Evolutionary conservation across 1,139 yeast species (phyloP).

Genomic region (Lodderomyces theae): DNA sequence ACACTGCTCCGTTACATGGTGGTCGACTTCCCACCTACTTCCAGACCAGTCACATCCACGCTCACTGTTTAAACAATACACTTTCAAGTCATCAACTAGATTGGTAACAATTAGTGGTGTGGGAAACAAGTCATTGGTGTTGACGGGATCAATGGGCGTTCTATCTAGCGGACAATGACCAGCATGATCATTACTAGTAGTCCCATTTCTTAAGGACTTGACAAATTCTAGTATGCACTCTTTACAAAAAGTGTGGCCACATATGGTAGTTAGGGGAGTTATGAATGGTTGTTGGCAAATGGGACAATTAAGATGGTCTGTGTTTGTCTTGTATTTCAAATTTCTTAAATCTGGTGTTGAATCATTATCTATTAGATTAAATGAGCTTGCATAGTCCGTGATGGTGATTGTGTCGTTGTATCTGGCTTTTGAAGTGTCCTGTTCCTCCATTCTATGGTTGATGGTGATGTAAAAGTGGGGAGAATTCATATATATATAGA

Average conservation of each 20-base stretch:
- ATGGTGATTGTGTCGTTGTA: slow-evolving; percentile 14
- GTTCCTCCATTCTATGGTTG: not conserved
- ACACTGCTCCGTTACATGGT: slow-evolving; percentile 52
- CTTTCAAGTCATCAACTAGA: slow-evolving; percentile 59
- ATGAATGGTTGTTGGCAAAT: slow-evolving; percentile 58
- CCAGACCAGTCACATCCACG: slow-evolving; percentile 63
- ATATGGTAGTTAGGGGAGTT: slow-evolving; percentile 52
- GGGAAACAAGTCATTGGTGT: slow-evolving; percentile 50
- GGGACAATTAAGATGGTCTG: slow-evolving; percentile 57
- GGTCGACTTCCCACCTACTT: slow-evolving; percentile 57
- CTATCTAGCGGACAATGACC: slow-evolving; percentile 62
- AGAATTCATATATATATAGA: too few relatives aligned
- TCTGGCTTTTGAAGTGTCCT: not conserved
- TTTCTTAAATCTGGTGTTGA: slow-evolving; percentile 35
- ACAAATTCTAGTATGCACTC: slow-evolving; percentile 51
- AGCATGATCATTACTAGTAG: slow-evolving; percentile 3
- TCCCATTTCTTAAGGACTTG: slow-evolving; percentile 24
- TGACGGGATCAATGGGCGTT: slow-evolving; percentile 39
- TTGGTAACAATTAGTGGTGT: slow-evolving; percentile 63
- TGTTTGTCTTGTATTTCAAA: slow-evolving; percentile 33
- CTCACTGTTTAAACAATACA: slow-evolving; percentile 49
- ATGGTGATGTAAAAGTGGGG: not conserved
- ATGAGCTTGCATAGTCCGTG: slow-evolving; percentile 16
- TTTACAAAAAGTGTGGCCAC: slow-evolving; percentile 61
- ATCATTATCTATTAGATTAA: slow-evolving; percentile 17